Base-by-base conservation (phyloP, 805 yeast species). In the Saccharomycopsis malanga region DNA sequence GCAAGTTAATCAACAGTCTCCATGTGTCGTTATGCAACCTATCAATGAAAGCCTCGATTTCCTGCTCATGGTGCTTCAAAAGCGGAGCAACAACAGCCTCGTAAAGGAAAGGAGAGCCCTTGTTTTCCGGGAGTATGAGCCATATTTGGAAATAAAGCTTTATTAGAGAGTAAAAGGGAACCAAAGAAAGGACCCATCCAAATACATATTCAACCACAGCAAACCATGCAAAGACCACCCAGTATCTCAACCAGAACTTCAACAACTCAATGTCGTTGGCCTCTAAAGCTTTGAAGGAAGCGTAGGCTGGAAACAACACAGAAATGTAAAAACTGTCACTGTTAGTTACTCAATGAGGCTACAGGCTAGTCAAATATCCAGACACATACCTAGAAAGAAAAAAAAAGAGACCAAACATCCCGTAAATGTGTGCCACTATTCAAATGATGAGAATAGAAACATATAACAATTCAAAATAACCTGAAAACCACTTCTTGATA, bases 271-370 rank as follows among this genome's bases (percentile, higher is more conserved):
- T 48, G 48, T 69, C 70, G 54, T 70, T 67, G 40, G 63, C 55
- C 45, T 73, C 71, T 46, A 78, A 67, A 1, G 87, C 79, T 52
- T 68, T 72, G 62, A 69, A 80, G 2, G 87, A 76, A 43, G 83
- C 83, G 49, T 76, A 60, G 14, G 76, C 61, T 2, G 88, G 88
- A 61, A 78, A 76, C 9, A 70, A 67, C 30, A 77, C 66, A 6
- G 81, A 67, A 22, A 73, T 64, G 4, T 23, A 30, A 39, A 52
- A 52, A 35, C 52, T 46, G 35, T n/a, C 7, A 12, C 30, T 9
- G 29, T 14, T 14, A 39, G 42, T 39, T 3, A 39, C 34, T 24
- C 22, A 23, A 2, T 9, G 30, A 27, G 12, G 7, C 30, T 12
- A 9, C 30, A 7, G 30, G 30, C 30, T 9, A n/a, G n/a, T n/a